Conservation (phyloP, 179 eudicot genomes). For the Carnegiea gigantea region DNA sequence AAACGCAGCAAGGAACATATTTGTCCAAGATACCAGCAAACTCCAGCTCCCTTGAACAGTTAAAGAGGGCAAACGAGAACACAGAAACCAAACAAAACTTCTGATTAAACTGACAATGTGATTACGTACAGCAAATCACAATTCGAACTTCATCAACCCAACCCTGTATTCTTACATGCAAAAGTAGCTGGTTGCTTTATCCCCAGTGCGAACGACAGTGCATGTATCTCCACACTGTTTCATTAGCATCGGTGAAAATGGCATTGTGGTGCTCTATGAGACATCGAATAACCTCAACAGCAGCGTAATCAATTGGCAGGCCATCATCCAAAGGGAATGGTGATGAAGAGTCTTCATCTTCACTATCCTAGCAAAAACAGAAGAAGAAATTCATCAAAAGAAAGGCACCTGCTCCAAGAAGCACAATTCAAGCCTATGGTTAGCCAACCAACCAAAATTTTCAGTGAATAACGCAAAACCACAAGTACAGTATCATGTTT, state of each 20-base stretch:
- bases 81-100: too few relatives aligned
- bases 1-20: too few relatives aligned
- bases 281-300: conserved; percentile 85
- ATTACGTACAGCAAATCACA: too few relatives aligned
- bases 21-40: too few relatives aligned
- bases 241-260: conserved; percentile 85
- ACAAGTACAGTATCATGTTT: too few relatives aligned
- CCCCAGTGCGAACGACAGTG: neutral
- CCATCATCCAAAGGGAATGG: conserved; percentile 86
- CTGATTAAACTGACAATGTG: neutral
- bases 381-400: neutral
- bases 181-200: too few relatives aligned
- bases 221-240: conserved; percentile 75
- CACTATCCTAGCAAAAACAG: conserved; percentile 37
- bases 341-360: conserved; percentile 68
- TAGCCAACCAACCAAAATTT: too few relatives aligned
- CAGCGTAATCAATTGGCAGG: conserved; percentile 65
- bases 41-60: too few relatives aligned
- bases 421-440: too few relatives aligned
- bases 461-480: too few relatives aligned
- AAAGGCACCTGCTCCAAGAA: neutral
- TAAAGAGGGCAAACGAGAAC: neutral
- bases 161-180: neutral
- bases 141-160: too few relatives aligned
- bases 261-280: conserved; percentile 88